Percentiles rank a stretch among this genome's conserved stretches.
These are phyloP conservation scores for Cladosporium sp. DNA, from an alignment of 2,329 filamentous ascomycete species.

Conservation along the genomic window DNA sequence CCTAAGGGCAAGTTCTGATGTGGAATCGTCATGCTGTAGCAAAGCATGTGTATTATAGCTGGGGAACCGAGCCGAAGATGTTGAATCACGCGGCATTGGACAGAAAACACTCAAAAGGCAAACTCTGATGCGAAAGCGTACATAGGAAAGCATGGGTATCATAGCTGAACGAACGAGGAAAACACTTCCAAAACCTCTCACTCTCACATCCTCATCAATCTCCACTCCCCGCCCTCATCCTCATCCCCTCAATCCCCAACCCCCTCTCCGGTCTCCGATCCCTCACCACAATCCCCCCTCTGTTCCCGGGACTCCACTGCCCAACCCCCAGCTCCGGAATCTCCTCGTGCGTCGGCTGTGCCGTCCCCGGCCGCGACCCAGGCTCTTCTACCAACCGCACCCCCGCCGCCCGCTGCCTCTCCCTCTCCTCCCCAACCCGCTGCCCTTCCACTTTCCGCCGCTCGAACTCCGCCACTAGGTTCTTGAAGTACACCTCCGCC, in stretches of 20 bases:
- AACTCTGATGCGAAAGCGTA: too few species aligned
- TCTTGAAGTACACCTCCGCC: slow-evolving; percentile 78
- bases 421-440: slow-evolving; percentile 25
- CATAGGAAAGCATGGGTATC: neutral
- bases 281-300: slow-evolving; percentile 3
- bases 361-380: neutral
- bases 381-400: slow-evolving; percentile 23
- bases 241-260: slow-evolving; percentile 6
- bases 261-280: slow-evolving; percentile 3
- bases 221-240: slow-evolving; percentile 8
- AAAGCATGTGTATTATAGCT: slow-evolving; percentile 4
- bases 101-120: too few species aligned
- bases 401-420: slow-evolving; percentile 24
- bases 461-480: slow-evolving; percentile 65
- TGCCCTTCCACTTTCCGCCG: slow-evolving; percentile 48
- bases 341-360: neutral
- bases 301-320: slow-evolving; percentile 9
- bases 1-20: slow-evolving; percentile 44
- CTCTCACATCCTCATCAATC: slow-evolving; percentile 3
- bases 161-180: neutral
- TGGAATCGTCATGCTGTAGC: neutral
- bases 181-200: neutral
- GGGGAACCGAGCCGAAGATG: neutral
- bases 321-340: neutral
- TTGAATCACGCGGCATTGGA: too few species aligned